These are phyloP conservation scores for Platanthera zijinensis DNA, from an alignment of 106 monocot genomes.

Conservation along the genomic window DNA sequence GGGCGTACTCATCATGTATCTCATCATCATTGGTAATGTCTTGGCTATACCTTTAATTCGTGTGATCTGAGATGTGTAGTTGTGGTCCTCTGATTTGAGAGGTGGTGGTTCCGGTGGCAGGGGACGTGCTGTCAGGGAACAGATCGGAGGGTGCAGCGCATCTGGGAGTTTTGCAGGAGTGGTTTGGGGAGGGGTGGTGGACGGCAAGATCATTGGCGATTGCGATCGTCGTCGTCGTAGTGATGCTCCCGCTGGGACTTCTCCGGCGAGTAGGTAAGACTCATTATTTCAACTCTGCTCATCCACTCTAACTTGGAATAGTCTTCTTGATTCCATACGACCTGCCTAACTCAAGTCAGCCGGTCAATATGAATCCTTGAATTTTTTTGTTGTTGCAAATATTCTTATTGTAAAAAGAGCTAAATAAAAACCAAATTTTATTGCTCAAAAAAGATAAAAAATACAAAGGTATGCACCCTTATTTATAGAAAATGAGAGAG, in stretches of 20 bases:
- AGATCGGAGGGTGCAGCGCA: constrained; percentile 29
- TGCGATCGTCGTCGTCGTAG: constrained; percentile 16
- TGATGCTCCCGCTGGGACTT: constrained; percentile 40
- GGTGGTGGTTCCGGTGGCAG: constrained; percentile 18
- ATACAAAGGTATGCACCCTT: too few relatives aligned
- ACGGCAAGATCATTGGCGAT: constrained; percentile 26
- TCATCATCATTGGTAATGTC: constrained; percentile 13
- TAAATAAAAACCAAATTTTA: too few relatives aligned
- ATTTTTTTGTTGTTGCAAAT: too few relatives aligned
- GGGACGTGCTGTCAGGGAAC: constrained; percentile 56
- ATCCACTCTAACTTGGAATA: neutral
- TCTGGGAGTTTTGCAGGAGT: constrained; percentile 44
- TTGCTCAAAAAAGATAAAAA: too few relatives aligned
- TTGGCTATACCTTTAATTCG: constrained; percentile 15
- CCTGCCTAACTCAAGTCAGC: too few relatives aligned
- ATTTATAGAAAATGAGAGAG: too few relatives aligned
- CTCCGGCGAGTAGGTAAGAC: constrained; percentile 41
- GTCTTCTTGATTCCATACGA: neutral
- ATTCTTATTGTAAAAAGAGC: too few relatives aligned
- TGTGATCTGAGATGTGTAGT: neutral
- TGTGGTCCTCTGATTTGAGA: constrained; percentile 6
- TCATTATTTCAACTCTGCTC: neutral
- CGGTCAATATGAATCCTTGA: too few relatives aligned
- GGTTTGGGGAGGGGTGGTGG: constrained; percentile 60
- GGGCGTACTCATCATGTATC: constrained; percentile 23